Percentiles rank a stretch among this genome's conserved stretches.
These are phyloP conservation scores for Hirsutella thompsonii DNA, from an alignment of 2,329 filamentous ascomycete genomes.

Conservation along the genomic window DNA sequence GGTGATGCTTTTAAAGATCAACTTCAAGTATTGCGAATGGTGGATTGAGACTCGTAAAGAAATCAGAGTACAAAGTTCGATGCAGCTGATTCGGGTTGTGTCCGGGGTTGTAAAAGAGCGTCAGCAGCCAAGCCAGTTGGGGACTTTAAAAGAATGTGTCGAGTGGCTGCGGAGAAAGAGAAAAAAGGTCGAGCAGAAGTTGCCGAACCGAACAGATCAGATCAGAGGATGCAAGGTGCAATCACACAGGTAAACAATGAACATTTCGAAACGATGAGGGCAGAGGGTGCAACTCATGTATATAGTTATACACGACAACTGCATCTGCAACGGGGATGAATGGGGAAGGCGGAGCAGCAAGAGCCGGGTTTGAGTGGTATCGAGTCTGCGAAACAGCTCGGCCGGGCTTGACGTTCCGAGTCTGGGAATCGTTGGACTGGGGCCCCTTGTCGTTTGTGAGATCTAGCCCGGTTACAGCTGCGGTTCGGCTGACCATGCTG, in stretches of 20 bases:
- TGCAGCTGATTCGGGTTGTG: neutral
- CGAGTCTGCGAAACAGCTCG: slow-evolving; percentile 9
- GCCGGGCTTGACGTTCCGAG: slow-evolving; percentile 7
- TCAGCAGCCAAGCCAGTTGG: slow-evolving; percentile 47
- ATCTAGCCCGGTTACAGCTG: slow-evolving; percentile 16
- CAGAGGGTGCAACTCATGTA: slow-evolving; percentile 3
- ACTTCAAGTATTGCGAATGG: neutral
- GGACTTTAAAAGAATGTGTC: slow-evolving; percentile 21
- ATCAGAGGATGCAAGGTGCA: slow-evolving; percentile 20
- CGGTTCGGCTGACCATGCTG: slow-evolving; percentile 6
- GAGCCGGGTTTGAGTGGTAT: slow-evolving; percentile 1
- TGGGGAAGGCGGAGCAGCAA: neutral
- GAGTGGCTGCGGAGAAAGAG: slow-evolving; percentile 17
- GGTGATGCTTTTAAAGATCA: neutral
- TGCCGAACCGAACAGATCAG: slow-evolving; percentile 10
- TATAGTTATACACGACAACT: slow-evolving; percentile 4
- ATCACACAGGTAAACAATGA: slow-evolving; percentile 7
- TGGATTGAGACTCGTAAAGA: neutral
- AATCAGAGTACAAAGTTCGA: neutral
- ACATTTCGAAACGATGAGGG: slow-evolving; percentile 1
- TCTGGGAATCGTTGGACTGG: slow-evolving; percentile 6
- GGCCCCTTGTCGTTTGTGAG: slow-evolving; percentile 8
- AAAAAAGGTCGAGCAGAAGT: slow-evolving; percentile 17
- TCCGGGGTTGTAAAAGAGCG: slow-evolving; percentile 28
- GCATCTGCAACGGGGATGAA: neutral